These are phyloP conservation scores for Mortierella sp. DNA, from an alignment of 371 early-diverging fungal genomes.

Conservation along the genomic window DNA sequence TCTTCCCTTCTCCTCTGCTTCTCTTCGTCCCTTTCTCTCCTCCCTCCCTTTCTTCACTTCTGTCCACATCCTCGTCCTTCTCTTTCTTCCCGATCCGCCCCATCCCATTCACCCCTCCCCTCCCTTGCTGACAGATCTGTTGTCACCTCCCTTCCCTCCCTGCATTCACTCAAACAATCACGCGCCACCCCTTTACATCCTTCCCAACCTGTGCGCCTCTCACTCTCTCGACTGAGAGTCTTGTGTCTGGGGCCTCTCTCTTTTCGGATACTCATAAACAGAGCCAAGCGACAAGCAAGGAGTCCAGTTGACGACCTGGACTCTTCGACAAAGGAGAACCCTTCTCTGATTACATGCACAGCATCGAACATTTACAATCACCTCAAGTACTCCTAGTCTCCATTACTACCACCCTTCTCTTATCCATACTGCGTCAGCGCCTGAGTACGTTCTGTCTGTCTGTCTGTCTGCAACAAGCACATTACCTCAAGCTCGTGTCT, in stretches of 20 bases:
- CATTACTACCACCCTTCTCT: not conserved
- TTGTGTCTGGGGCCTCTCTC: not conserved
- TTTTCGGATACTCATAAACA: not conserved
- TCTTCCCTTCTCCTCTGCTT: not conserved
- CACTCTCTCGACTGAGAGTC: not conserved
- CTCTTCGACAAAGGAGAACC: not conserved
- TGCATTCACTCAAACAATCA: not conserved
- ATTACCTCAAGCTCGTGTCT: not conserved
- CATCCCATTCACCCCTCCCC: not conserved
- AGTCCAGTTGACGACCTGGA: not conserved
- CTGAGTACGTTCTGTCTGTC: too few species aligned
- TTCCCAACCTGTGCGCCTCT: not conserved
- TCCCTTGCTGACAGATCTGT: not conserved
- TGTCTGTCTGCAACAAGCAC: not conserved
- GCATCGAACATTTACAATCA: not conserved
- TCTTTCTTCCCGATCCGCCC: not conserved
- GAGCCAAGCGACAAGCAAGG: not conserved
- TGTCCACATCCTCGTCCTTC: not conserved
- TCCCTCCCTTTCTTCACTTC: not conserved
- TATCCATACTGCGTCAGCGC: not conserved
- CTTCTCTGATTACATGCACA: not conserved
- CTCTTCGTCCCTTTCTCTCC: not conserved
- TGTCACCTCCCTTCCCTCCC: not conserved
- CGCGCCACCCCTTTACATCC: not conserved
- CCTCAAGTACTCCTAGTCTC: conserved; percentile 10